Percentiles rank a stretch among this genome's conserved stretches.
phyloP scores from a whole-genome alignment of 2,329 filamentous ascomycete genomes.

The Fusarium algeriense region DNA sequence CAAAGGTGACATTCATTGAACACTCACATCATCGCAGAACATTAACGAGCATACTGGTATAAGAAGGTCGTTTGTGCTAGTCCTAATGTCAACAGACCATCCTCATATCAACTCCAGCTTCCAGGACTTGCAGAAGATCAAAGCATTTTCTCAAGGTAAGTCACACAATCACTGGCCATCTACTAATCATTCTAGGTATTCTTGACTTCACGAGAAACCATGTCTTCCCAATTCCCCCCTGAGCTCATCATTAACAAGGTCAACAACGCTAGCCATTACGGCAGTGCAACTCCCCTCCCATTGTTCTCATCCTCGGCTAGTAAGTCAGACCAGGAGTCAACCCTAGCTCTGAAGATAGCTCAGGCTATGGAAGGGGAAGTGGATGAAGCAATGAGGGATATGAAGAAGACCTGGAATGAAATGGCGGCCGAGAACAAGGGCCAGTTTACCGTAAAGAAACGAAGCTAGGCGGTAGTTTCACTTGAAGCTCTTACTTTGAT shows the following conservation, averaged over 20 bases:
- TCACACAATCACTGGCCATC: background rate
- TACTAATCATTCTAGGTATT: slow-evolving; percentile 3
- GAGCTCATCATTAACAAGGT: background rate
- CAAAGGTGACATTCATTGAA: background rate
- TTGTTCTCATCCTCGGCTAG: background rate
- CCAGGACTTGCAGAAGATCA: slow-evolving; percentile 6
- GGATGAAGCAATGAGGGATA: slow-evolving; percentile 7
- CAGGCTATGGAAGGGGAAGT: slow-evolving; percentile 18
- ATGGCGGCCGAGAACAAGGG: slow-evolving; percentile 1
- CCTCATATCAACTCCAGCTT: slow-evolving; percentile 1
- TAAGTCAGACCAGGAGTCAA: background rate
- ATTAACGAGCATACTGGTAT: background rate
- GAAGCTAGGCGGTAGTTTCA: slow-evolving; percentile 9
- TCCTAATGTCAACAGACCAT: background rate
- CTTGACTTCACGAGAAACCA: slow-evolving; percentile 1
- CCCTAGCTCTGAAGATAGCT: background rate
- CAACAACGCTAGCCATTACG: background rate
- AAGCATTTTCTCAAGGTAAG: slow-evolving; percentile 2
- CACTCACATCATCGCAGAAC: background rate
- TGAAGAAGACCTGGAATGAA: slow-evolving; percentile 16
- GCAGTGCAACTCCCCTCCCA: background rate
- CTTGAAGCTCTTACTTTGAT: background rate
- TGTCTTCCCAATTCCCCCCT: slow-evolving; percentile 9
- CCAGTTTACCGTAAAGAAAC: background rate
- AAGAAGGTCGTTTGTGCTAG: background rate